Conservation (phyloP, 176 grass and related monocot genomes). For the Rhynchospora pubera region DNA sequence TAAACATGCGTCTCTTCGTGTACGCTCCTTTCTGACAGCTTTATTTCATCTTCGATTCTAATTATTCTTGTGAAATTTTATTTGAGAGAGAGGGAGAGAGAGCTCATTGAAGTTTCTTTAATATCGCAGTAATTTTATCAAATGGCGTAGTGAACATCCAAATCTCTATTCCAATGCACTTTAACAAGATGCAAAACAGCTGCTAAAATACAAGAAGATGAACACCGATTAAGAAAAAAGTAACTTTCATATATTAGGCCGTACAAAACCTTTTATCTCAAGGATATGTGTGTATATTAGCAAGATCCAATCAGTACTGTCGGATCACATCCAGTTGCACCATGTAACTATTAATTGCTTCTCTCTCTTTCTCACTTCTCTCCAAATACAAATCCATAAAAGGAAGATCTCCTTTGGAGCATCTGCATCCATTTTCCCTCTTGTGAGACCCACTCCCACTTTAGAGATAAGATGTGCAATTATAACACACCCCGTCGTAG, state of each 20-base stretch:
- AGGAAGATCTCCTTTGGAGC: slow-evolving; percentile 20
- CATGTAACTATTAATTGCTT: neutral
- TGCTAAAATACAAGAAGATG: neutral
- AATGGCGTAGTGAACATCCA: neutral
- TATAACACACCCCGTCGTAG: neutral
- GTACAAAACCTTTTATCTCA: neutral
- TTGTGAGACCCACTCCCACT: slow-evolving; percentile 1
- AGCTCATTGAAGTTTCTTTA: no score
- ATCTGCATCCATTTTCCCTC: slow-evolving; percentile 4
- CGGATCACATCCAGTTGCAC: neutral
- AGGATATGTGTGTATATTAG: neutral
- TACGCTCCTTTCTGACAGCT: no score
- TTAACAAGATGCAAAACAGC: neutral
- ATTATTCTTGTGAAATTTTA: no score
- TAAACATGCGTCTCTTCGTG: no score
- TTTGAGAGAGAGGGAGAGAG: no score
- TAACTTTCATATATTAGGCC: neutral
- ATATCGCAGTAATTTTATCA: neutral
- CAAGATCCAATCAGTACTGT: neutral
- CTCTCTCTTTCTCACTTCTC: neutral
- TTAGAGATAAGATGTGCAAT: slow-evolving; percentile 13
- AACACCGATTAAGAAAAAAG: neutral
- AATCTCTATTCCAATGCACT: neutral
- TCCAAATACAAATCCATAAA: slow-evolving; percentile 21
- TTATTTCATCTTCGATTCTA: no score